Evolutionary conservation across 257 asterid genomes (phyloP), one percentile per base, ranked within the genome.

Genomic region (Catharanthus roseus): DNA sequence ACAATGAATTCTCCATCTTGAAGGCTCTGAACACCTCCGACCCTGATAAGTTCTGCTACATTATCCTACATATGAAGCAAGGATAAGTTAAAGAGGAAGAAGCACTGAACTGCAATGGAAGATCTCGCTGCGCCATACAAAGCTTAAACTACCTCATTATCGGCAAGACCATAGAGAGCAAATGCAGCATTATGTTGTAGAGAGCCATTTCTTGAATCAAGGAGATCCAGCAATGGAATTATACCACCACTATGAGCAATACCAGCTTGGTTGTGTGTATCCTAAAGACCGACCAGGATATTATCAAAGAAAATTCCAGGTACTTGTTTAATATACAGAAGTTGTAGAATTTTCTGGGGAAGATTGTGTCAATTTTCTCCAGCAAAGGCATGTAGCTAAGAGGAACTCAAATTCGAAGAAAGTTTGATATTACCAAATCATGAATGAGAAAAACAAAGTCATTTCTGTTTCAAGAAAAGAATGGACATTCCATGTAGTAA

Each of bases 111-210:
- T 18, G 39, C 8, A 51, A 34, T 19, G 42, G 38, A 26, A 50
- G 64, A 42, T 74, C 50, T 57, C 45, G 66, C 12, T 23, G 31
- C 29, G 41, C 38, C 51, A 53, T 36, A 51, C 61, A 57, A 42
- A 65, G 29, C 69, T 47, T 54, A 41, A 54, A 72, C 39, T 75
- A 90, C 99, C 96, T 95, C 99, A 73, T 95, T 95, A 80, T 95
- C 99, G 33, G 99, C 97, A 79, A 95, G 99, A 60, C 99, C 99
- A 58, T 91, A 95, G 65, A 95, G 95, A 71, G 99, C 97, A 83
- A 95, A 95, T 63, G 99, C 99, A 79, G 99, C 96, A 87, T 92
- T 92, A 77, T 95, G 99, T 71, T 95, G 98, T 73, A 92, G 74
- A n/a, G 98, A 95, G 73, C 97, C 97, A 79, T 95, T 89, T 81